Base-by-base conservation (phyloP, 352 stramenopile genomes). In the Pythium sp. region DNA sequence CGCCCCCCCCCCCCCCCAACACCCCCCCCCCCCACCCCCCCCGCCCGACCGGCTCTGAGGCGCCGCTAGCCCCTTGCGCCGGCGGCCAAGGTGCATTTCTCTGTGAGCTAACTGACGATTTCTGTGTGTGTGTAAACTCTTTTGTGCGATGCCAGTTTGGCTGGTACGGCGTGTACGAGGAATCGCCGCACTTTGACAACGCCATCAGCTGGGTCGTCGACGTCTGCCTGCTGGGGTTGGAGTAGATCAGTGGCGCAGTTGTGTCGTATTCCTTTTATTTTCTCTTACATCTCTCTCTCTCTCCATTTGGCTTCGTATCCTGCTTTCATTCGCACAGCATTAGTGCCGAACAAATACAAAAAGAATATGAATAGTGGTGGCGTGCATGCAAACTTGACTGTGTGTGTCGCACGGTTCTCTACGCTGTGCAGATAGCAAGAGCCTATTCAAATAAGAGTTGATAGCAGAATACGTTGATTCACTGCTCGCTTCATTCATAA, bases 121-220 rank as follows among this genome's bases (percentile, higher is more conserved):
- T 67, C 26, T 30, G 15, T 60, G 18, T 70, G 22, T 65, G 62
- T 68, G 12, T 62, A 68, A 20, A 47, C 14, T 43, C 46, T 43
- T 8, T n/a, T 58, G 7, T 70, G 26, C 38, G 38, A 18, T 47
- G 38, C 14, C 53, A 88, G 74, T 85, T 87, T 47, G 79, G 76
- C 38, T 87, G 69, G 61, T 83, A 84, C 54, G 78, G 78, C 24
- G 74, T 84, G 58, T 88, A 86, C 65, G 80, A 88, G 62, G 69
- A 86, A 49, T 55, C 69, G 5, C 72, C 74, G 15, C 65, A 86
- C 76, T 84, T 78, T 58, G 55, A 76, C 18, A 80, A 81, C 32
- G 80, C 80, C 18, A 34, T 84, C 67, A 68, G 77, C 54, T 88
- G 80, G 80, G 68, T 86, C 8, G 34, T 78, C 15, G 74, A 79